A percentile compares a stretch with the other conserved stretches of the same genome.
Conservation (phyloP, 2,329 filamentous ascomycete genomes). For the Paecilomyces dactylethromorphus region DNA sequence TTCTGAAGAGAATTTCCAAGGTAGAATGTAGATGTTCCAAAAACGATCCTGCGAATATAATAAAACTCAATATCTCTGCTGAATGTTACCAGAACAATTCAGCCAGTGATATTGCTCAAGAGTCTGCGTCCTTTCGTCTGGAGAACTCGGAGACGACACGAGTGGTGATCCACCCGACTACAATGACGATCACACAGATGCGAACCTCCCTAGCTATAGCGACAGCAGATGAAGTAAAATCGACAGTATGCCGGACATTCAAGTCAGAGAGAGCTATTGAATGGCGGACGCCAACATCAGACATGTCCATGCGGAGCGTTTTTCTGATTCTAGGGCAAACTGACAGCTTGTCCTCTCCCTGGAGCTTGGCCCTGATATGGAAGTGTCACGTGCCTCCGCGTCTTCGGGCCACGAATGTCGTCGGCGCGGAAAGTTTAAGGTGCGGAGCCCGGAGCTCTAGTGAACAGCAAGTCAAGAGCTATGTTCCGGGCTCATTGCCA, state of each 20-base stretch:
- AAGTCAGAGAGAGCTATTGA: conserved; percentile 36
- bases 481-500: neutral
- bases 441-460: neutral
- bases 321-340: neutral
- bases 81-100: neutral
- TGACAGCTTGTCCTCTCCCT: conserved; percentile 15
- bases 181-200: conserved; percentile 43
- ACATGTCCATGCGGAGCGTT: conserved; percentile 29
- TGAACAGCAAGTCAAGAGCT: neutral
- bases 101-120: conserved; percentile 6
- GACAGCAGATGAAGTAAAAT: conserved; percentile 44
- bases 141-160: conserved; percentile 29
- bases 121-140: conserved; percentile 15
- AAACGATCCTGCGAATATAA: neutral
- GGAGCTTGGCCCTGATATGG: neutral
- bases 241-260: conserved; percentile 45
- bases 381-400: conserved; percentile 1
- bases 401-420: neutral
- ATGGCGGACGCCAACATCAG: conserved; percentile 40
- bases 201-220: conserved; percentile 46
- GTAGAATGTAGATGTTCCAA: neutral
- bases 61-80: neutral
- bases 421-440: neutral
- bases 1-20: neutral
- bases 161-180: conserved; percentile 41